A percentile compares a stretch with the other conserved stretches of the same genome.
Evolutionary conservation across 495 filamentous ascomycete genomes (phyloP).

Genomic region (Tuber microsphaerosporum): DNA sequence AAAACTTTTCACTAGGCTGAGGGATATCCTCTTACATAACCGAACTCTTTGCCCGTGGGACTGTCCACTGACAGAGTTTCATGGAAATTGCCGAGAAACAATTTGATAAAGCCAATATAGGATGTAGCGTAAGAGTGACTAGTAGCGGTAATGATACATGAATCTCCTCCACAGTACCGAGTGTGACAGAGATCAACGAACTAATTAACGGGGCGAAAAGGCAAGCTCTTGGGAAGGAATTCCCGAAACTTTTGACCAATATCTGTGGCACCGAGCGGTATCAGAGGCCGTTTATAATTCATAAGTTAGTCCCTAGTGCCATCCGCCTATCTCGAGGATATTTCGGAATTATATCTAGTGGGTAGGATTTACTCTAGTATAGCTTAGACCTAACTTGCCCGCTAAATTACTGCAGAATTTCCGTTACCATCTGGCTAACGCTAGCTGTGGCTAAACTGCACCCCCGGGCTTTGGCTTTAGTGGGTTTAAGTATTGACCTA

Average conservation of each 20-base stretch:
- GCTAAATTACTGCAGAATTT: no score
- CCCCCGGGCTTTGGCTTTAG: background rate
- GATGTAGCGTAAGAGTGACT: background rate
- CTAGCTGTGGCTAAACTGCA: background rate
- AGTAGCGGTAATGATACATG: background rate
- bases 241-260: background rate
- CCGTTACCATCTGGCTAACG: background rate
- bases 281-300: background rate
- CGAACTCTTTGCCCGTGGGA: background rate
- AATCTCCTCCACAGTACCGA: background rate
- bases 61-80: background rate
- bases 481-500: background rate
- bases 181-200: background rate
- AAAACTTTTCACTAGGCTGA: fast-evolving
- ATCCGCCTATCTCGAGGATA: background rate
- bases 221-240: background rate
- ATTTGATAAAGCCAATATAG: background rate
- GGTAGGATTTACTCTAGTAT: background rate
- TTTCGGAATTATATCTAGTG: background rate
- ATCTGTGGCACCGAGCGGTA: no score
- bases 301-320: background rate
- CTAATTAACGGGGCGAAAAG: background rate
- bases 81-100: background rate
- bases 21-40: background rate
- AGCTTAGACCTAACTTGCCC: no score